These are phyloP conservation scores for Aspergillus conjunctus DNA, from an alignment of 495 filamentous ascomycete species.

Conservation along the genomic window DNA sequence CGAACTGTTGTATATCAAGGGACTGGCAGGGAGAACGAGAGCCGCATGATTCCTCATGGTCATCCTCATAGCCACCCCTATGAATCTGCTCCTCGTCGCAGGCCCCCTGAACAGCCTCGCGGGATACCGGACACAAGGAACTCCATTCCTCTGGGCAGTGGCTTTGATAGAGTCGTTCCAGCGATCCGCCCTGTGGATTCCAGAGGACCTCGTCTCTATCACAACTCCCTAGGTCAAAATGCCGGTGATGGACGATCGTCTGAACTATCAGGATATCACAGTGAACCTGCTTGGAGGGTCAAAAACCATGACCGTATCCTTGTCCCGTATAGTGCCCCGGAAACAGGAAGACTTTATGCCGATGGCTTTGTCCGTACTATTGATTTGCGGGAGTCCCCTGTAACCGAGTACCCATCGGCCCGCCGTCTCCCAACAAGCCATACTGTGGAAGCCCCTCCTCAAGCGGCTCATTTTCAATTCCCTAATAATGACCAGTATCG, in stretches of 20 bases:
- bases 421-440: constrained; percentile 21
- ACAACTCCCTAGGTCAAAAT: constrained; percentile 27
- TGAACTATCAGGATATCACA: constrained; percentile 19
- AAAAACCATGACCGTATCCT: constrained; percentile 22
- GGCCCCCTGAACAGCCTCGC: constrained; percentile 15
- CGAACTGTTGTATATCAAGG: constrained; percentile 25
- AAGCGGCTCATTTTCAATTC: constrained; percentile 19
- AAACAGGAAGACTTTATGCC: constrained; percentile 36
- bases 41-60: constrained; percentile 16
- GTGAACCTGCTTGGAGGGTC: constrained; percentile 15
- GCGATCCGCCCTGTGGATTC: constrained; percentile 7
- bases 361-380: constrained; percentile 44
- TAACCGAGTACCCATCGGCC: constrained; percentile 27
- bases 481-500: constrained; percentile 19
- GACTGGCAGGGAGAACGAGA: constrained; percentile 21
- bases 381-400: constrained; percentile 33
- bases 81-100: constrained; percentile 12
- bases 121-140: constrained; percentile 18
- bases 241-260: constrained; percentile 16
- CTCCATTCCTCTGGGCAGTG: constrained; percentile 23
- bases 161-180: constrained; percentile 19
- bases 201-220: constrained; percentile 23
- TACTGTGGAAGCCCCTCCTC: constrained; percentile 23
- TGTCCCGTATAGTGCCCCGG: constrained; percentile 22
- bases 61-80: constrained; percentile 11